Base-by-base conservation (phyloP, 2,329 filamentous ascomycete species). In the Colletotrichum sojae region DNA sequence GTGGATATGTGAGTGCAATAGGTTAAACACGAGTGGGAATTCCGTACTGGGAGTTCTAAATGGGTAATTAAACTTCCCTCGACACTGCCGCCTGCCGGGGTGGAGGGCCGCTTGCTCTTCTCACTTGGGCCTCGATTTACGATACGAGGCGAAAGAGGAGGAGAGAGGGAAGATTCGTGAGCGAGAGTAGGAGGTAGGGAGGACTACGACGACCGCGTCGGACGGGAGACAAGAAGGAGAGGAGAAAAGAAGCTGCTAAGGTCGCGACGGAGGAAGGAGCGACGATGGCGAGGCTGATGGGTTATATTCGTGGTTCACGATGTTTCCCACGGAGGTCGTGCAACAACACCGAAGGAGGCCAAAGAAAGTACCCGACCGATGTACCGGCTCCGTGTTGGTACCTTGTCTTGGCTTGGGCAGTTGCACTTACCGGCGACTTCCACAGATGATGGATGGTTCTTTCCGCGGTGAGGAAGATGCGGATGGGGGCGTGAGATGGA, bases 1-100 rank as follows among this genome's bases (percentile, higher is more conserved):
- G 31, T 36, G 31, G 8, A 9, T 36, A 36, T 10, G 31, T 36
- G 31, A 36, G 31, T 36, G 31, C 8, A 12, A 36, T 36, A 36
- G 31, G 31, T 36, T 36, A 36, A 36, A 36, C 8, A 10, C 31
- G 31, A 36, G 9, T 36, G 31, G 36, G 15, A 16, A 54, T 39
- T 15, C 25, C 49, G 36, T 62, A 59, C 62, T 64, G 6, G 27
- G 15, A 6, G 15, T 48, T 9, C 10, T 49, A 9, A 18, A 45
- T 20, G 15, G 31, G 16, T 43, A 43, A 65, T 68, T 54, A 64
- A 58, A 64, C 58, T 43, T 58, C 60, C 60, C 54, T 64, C 40
- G 65, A 68, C 65, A 59, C 54, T 65, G 65, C 65, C 54, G 53
- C 48, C 65, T 43, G 46, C 65, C 60, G 48, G 60, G 39, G 60